These are phyloP conservation scores for Annona cherimola DNA, from an alignment of 164 flowering plant genomes.

Conservation along the genomic window DNA sequence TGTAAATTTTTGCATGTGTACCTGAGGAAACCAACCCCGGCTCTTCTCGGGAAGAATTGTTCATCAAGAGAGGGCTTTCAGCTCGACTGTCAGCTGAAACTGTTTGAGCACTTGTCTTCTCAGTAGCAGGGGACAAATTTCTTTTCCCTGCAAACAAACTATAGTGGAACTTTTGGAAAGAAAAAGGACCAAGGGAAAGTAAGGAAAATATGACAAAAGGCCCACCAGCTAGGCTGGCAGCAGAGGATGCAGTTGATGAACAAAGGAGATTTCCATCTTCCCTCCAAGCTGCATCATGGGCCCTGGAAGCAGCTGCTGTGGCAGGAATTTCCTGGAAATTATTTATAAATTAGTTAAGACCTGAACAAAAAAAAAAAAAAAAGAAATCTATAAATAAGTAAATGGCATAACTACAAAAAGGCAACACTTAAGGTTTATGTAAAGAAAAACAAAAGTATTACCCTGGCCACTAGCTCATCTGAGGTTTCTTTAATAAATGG, in stretches of 20 bases:
- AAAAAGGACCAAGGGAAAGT: constrained; percentile 1
- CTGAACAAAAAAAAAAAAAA: not conserved
- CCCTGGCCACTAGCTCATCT: constrained; percentile 59
- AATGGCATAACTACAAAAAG: not conserved
- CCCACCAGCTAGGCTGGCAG: constrained; percentile 41
- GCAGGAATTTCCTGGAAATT: constrained; percentile 45
- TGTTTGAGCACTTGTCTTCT: constrained; percentile 16
- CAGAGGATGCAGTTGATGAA: constrained; percentile 21
- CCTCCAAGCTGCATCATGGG: constrained; percentile 43
- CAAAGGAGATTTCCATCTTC: constrained; percentile 37
- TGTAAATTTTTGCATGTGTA: constrained; percentile 10
- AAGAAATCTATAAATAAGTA: not conserved
- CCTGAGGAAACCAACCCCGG: constrained; percentile 55
- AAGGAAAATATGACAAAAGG: constrained; percentile 3
- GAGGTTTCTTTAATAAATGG: constrained; percentile 79
- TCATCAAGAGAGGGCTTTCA: constrained; percentile 22
- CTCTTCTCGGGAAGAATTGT: constrained; percentile 35
- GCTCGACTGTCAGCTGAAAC: constrained; percentile 24
- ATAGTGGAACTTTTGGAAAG: constrained; percentile 6
- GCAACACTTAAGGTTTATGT: not conserved
- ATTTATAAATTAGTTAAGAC: constrained; percentile 8
- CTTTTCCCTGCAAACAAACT: constrained; percentile 29
- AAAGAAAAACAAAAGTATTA: constrained; percentile 17
- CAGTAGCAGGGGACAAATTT: constrained; percentile 25
- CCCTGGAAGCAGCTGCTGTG: constrained; percentile 38